Evolutionary conservation across 2,329 filamentous ascomycete species (phyloP), one percentile per base, ranked within the genome.

Genomic region (Colletotrichum falcatum): DNA sequence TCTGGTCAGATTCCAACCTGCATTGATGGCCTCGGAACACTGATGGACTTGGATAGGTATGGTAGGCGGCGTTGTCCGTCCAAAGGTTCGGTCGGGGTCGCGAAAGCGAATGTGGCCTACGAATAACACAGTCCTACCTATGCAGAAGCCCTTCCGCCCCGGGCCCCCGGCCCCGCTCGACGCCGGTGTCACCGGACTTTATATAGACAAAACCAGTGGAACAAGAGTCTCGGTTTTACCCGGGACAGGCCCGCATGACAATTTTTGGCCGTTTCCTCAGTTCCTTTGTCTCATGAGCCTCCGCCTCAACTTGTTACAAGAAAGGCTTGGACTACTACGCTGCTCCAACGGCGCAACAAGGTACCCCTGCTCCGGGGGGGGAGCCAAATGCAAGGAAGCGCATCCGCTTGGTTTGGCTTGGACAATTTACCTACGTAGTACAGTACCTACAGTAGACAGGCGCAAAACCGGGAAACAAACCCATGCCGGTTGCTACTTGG

Each of bases 341-440:
- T 42, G 60, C 5, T 39, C 5, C 44, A 37, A 42, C 11, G 51
- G 28, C n/a, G 33, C 35, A 56, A 61, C 51, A 44, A 62, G 33
- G 44, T 30, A 64, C 20, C 60, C 60, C n/a, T 62, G 64, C n/a
- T 60, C 35, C 35, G 33, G 20, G 59, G 51, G 60, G 65, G 65
- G 37, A 3, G 39, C 58, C 53, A 20, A 33, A 33, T 7, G 26
- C 51, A 28, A 53, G 58, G 58, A 54, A 26, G 7, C 8, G 8
- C 42, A n/a, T 48, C 33, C 30, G n/a, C 30, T 26, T 28, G 44
- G 44, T 35, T 11, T 35, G 35, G 11, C 23, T 58, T 28, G 14
- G 28, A 26, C n/a, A n/a, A n/a, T n/a, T n/a, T n/a, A n/a, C n/a
- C n/a, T n/a, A n/a, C n/a, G n/a, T n/a, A n/a, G n/a, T n/a, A n/a